These are phyloP conservation scores for Parsonsia alboflavescens DNA, from an alignment of 257 asterid species.

Conservation along the genomic window DNA sequence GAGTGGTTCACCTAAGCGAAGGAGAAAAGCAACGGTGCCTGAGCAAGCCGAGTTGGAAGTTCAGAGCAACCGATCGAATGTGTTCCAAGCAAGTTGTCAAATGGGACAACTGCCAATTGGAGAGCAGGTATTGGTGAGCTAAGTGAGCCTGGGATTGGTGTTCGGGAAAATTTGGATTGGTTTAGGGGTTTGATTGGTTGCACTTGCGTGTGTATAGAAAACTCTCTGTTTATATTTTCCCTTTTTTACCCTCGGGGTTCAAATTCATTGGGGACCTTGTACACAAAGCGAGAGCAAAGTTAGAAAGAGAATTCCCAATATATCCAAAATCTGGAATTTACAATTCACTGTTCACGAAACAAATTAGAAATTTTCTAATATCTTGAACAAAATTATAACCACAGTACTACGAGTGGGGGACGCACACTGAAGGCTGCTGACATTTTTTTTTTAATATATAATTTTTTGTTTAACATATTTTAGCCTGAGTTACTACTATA, in stretches of 20 bases:
- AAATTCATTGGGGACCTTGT: constrained; percentile 6
- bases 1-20: constrained; percentile 55
- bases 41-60: constrained; percentile 57
- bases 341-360: neutral
- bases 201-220: constrained; percentile 14
- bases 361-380: neutral
- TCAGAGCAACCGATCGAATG: constrained; percentile 47
- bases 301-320: neutral
- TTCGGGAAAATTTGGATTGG: neutral
- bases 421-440: too few species aligned
- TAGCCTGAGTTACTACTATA: too few species aligned
- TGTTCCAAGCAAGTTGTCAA: constrained; percentile 29
- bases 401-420: too few species aligned
- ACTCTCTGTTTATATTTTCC: neutral
- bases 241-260: neutral
- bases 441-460: too few species aligned
- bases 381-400: neutral
- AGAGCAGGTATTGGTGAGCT: constrained; percentile 42
- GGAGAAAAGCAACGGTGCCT: constrained; percentile 30
- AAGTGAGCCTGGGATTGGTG: neutral
- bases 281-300: neutral
- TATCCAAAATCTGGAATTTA: neutral
- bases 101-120: constrained; percentile 38
- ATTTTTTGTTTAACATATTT: too few species aligned
- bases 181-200: constrained; percentile 18